Evolutionary conservation across 768 basidiomycete species (phyloP), one percentile per base, ranked within the genome.

Genomic region (Termitomyces titanicus): DNA sequence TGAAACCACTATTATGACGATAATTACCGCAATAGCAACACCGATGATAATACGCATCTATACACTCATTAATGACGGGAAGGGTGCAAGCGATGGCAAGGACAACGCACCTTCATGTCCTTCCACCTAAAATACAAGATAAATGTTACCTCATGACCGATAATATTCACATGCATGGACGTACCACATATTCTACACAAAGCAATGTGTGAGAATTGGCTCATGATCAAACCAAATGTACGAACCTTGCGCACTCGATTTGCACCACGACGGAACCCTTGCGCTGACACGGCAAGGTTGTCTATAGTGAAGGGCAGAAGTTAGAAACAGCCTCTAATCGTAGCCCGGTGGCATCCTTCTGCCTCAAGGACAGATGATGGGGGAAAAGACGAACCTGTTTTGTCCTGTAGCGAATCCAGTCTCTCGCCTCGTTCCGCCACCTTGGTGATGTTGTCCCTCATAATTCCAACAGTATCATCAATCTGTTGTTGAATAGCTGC

Each of bases 41-140:
- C 88, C 92, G 64, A 99, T 97, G 72, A 98, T 94, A 72, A 98
- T 86, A 73, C 94, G 86, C 96, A 97, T 97, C 91, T 95, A 55
- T 27, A 10, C 22, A 10, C 2, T 22, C 34, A 51, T 55, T 37
- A 39, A 51, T 29, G 54, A 55, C 15, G 60, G 22, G 20, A 55
- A 20, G 8, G 39, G 63, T 43, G 7, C 6, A 39, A 17, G 24
- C 18, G n/a, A 33, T 18, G 29, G 9, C 8, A 4, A 49, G 25
- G 4, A 34, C 20, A 24, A 68, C 78, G 48, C 55, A 89, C 91
- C 87, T 94, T 94, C 91, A 94, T 94, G 70, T 97, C 94, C 71
- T 97, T 95, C 94, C 94, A 95, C 91, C 91, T 92, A 46, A 22
- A 53, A 45, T 11, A 10, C 49, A 55, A 56, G 33, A 49, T 43